These are phyloP conservation scores for Lactarius vividus DNA, from an alignment of 768 basidiomycete genomes.

Conservation along the genomic window DNA sequence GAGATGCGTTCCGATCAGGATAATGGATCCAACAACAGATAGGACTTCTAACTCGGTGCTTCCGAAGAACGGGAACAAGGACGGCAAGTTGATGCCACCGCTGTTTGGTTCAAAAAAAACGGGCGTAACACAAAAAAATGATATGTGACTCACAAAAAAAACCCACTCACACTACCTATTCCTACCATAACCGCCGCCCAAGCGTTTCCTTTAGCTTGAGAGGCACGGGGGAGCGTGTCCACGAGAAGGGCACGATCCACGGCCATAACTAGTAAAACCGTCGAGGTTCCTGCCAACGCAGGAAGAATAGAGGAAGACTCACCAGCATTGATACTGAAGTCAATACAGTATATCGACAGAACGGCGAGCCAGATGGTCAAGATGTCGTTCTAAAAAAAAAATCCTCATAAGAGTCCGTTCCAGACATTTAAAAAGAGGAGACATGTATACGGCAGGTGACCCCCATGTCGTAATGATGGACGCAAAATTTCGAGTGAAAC, in stretches of 20 bases:
- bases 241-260: slow-evolving; percentile 89
- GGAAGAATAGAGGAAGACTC: slow-evolving; percentile 5
- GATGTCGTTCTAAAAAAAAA: slow-evolving; percentile 49
- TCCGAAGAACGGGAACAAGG: slow-evolving; percentile 70
- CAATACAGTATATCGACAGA: slow-evolving; percentile 61
- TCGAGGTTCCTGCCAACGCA: slow-evolving; percentile 38
- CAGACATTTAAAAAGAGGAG: neutral
- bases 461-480: slow-evolving; percentile 39
- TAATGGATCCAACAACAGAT: slow-evolving; percentile 65
- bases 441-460: slow-evolving; percentile 36
- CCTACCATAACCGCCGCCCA: slow-evolving; percentile 96
- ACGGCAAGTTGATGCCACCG: slow-evolving; percentile 76
- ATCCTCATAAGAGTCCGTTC: slow-evolving; percentile 14
- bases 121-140: neutral
- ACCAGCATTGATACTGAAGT: slow-evolving; percentile 63
- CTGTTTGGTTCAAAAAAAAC: slow-evolving; percentile 38
- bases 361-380: slow-evolving; percentile 80
- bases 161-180: slow-evolving; percentile 80
- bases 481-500: slow-evolving; percentile 74
- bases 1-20: slow-evolving; percentile 65
- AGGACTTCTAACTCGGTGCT: slow-evolving; percentile 78
- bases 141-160: slow-evolving; percentile 80
- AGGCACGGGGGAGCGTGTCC: slow-evolving; percentile 69
- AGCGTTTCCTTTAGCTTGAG: slow-evolving; percentile 85
- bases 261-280: slow-evolving; percentile 61